Conservation (phyloP, 23 red algal genomes). For the Agarophyton chilense region DNA sequence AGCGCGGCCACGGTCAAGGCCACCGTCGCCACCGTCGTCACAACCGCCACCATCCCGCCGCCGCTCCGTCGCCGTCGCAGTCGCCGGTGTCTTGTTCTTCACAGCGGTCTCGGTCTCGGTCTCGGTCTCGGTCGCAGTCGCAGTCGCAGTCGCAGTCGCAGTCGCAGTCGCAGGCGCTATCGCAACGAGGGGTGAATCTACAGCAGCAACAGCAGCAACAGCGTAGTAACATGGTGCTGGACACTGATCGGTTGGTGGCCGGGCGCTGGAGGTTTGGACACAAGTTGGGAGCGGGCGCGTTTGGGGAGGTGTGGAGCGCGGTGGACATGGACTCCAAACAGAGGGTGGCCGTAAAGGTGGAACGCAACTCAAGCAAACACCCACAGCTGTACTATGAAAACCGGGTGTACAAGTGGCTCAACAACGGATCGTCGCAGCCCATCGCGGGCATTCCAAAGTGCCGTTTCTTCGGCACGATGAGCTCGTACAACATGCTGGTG, state of each 20-base stretch:
- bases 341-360: constrained; percentile 58
- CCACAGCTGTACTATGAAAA: constrained; percentile 49
- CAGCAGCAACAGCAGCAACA: too few relatives aligned
- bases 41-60: background rate
- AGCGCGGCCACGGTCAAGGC: too few relatives aligned
- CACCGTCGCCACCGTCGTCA: background rate
- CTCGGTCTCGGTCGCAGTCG: too few relatives aligned
- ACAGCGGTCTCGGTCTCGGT: too few relatives aligned
- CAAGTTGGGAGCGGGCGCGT: constrained; percentile 61
- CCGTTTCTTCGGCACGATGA: constrained; percentile 39
- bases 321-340: constrained; percentile 14
- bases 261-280: constrained; percentile 22
- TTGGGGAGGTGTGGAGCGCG: constrained; percentile 54
- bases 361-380: constrained; percentile 17
- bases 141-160: too few relatives aligned
- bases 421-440: constrained; percentile 11
- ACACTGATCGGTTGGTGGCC: constrained; percentile 37
- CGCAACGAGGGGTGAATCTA: too few relatives aligned
- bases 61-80: background rate
- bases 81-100: too few relatives aligned
- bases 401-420: constrained; percentile 64
- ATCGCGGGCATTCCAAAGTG: constrained; percentile 23
- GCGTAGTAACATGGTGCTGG: constrained; percentile 27
- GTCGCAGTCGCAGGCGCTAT: too few relatives aligned
- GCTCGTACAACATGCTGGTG: constrained; percentile 40